Conservation (phyloP, 1,284 basidiomycete genomes). For the Ustilago vetiveriae region DNA sequence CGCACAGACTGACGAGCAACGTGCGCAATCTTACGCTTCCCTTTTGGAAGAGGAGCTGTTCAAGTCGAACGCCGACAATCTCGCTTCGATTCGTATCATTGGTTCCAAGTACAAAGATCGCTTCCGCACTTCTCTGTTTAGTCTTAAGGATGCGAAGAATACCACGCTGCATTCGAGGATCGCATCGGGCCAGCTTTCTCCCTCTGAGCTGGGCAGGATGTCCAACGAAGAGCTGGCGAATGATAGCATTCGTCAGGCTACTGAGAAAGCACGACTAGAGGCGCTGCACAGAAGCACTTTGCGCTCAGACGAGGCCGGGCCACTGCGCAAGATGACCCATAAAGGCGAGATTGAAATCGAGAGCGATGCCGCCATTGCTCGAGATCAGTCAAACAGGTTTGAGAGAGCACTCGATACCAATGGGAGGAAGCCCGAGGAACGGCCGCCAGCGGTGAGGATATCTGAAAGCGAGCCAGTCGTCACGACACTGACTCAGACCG, state of each 20-base stretch:
- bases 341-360: slow-evolving; percentile 67
- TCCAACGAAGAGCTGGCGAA: slow-evolving; percentile 63
- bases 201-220: slow-evolving; percentile 57
- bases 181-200: slow-evolving; percentile 47
- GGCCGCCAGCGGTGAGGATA: slow-evolving; percentile 11
- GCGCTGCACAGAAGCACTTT: slow-evolving; percentile 59
- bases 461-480: slow-evolving; percentile 32
- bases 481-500: not conserved
- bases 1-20: slow-evolving; percentile 11
- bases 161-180: slow-evolving; percentile 59
- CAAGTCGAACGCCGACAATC: slow-evolving; percentile 39
- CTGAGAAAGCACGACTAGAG: slow-evolving; percentile 60
- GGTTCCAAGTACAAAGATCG: slow-evolving; percentile 59
- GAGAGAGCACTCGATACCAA: not conserved
- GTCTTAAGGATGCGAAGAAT: slow-evolving; percentile 64
- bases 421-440: not conserved
- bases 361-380: slow-evolving; percentile 31
- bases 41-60: slow-evolving; percentile 52
- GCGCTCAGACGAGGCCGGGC: slow-evolving; percentile 49
- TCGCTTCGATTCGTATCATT: slow-evolving; percentile 22
- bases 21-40: slow-evolving; percentile 30
- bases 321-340: slow-evolving; percentile 66
- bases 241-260: slow-evolving; percentile 57
- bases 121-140: slow-evolving; percentile 64
- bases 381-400: slow-evolving; percentile 33